phyloP scores from a whole-genome alignment of 75 land plant species.

The Azolla pinnata region DNA sequence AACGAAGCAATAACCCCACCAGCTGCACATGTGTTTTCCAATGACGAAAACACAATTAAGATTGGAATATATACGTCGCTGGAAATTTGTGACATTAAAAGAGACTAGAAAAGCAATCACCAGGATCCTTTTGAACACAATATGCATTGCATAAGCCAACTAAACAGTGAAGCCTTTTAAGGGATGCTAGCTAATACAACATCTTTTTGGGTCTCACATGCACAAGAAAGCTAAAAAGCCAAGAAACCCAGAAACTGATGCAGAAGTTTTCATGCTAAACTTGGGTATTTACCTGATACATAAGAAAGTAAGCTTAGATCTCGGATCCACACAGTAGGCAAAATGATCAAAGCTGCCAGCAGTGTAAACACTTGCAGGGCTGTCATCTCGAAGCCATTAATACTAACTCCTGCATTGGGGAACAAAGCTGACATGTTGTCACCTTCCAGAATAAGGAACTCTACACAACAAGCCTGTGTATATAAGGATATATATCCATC shows the following conservation, averaged over 20 bases:
- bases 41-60: too few species aligned
- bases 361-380: constrained; percentile 47
- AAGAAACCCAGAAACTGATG: too few species aligned
- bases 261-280: too few species aligned
- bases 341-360: constrained; percentile 46
- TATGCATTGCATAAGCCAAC: too few species aligned
- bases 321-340: constrained; percentile 70
- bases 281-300: constrained; percentile 66
- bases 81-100: too few species aligned
- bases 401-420: constrained; percentile 46
- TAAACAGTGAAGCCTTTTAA: neutral
- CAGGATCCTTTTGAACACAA: too few species aligned
- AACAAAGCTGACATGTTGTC: constrained; percentile 62
- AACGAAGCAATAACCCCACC: constrained; percentile 82
- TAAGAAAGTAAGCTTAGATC: constrained; percentile 60
- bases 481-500: neutral
- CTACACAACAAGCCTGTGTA: constrained; percentile 68
- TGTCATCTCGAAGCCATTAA: constrained; percentile 36
- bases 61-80: too few species aligned
- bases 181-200: too few species aligned
- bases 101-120: too few species aligned
- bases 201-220: too few species aligned
- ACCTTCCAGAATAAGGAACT: constrained; percentile 64
- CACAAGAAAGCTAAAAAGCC: too few species aligned
- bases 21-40: constrained; percentile 32